Base-by-base conservation (phyloP, 257 asterid species). In the Capsicum pubescens region DNA sequence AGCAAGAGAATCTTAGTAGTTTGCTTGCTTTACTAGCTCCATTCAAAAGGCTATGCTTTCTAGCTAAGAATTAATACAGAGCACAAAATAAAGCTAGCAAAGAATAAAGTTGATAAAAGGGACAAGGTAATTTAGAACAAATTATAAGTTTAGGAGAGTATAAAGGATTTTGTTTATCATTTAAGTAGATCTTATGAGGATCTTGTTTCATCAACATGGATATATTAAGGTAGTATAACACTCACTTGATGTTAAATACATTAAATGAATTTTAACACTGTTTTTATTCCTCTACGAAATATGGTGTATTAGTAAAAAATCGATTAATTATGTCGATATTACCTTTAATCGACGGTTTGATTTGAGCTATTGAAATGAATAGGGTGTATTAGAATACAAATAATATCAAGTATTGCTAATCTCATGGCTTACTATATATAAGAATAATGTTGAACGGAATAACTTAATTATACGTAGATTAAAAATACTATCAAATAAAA, bases 91-190 rank as follows among this genome's bases (percentile, higher is more conserved):
- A 86, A 86, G 84, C 19, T 46, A 63, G 5, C 70, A 17, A 52
- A 83, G 88, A 83, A 86, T 83, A 86, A 86, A 83, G 84, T 12
- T 77, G 52, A 84, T 84, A 32, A 79, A 79, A 86, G 83, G 61
- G 78, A 86, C 66, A 36, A 44, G 26, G 6, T 14, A 74, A 48
- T 46, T 42, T 35, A 55, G 44, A 39, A 39, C 44, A 39, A 39
- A 39, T 66, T n/a, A 67, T 26, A 36, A 12, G 57, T 59, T 58
- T 63, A 78, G 63, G 71, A 61, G 35, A 46, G 55, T 21, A 76
- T 76, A 52, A 50, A 50, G n/a, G 5, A 4, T 77, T 54, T 77
- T 54, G 9, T 54, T 77, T 15, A 77, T 32, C 16, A 54, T 8
- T 54, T 26, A 2, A 54, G 32, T 5, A 54, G 26, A 71, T 77